phyloP scores from a whole-genome alignment of 352 stramenopile species.

The Globisporangium ultimum region DNA sequence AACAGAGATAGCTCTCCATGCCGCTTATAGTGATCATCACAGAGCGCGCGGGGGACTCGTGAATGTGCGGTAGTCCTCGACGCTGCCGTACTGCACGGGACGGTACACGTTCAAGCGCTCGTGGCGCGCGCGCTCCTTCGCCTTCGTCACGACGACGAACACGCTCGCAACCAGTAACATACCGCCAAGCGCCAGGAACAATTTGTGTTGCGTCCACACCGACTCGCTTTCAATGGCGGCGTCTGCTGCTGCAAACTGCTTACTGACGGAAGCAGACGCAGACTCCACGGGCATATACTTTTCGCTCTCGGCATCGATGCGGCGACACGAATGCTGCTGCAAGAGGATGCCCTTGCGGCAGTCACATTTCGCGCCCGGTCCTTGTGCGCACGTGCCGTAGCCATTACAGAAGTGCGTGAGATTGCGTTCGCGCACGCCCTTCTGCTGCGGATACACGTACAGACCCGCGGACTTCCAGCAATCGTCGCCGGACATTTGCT shows the following conservation, averaged over 20 bases:
- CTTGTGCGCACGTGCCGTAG: conserved; percentile 54
- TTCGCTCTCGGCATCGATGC: conserved; percentile 62
- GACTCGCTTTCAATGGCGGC: background rate
- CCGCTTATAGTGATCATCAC: too few relatives aligned
- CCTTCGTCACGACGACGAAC: conserved; percentile 23
- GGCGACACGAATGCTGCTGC: conserved; percentile 46
- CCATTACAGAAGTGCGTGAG: conserved; percentile 64
- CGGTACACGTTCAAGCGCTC: conserved; percentile 30
- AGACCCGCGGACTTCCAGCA: conserved; percentile 63
- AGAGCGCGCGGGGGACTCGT: background rate
- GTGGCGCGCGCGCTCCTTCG: conserved; percentile 24
- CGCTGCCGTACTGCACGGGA: conserved; percentile 42
- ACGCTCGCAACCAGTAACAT: conserved; percentile 21
- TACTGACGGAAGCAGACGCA: background rate
- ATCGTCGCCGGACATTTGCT: conserved; percentile 56
- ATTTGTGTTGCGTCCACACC: conserved; percentile 1
- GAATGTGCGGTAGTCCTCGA: conserved; percentile 22
- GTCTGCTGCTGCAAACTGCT: conserved; percentile 8
- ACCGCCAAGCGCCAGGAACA: conserved; percentile 5
- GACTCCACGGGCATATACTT: conserved; percentile 8
- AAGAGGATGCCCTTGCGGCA: conserved; percentile 39
- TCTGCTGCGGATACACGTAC: conserved; percentile 59
- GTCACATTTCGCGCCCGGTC: conserved; percentile 54
- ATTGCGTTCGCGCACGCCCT: conserved; percentile 54
- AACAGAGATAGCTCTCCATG: too few relatives aligned